Conservation (phyloP, 164 flowering plant genomes). For the Aristolochia contorta region DNA sequence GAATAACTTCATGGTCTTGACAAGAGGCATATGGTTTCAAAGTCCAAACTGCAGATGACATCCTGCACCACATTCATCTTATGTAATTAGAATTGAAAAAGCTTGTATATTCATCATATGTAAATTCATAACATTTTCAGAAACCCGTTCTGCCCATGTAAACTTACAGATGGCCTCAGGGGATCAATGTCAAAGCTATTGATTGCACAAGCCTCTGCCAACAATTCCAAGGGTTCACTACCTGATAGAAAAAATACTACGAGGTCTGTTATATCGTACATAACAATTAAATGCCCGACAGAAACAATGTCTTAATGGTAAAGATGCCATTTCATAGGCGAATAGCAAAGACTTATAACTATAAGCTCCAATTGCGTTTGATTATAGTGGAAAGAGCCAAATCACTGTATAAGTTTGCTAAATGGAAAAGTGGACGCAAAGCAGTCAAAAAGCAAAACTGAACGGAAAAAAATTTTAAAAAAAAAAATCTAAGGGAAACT, state of each 20-base stretch:
- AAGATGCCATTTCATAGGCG: no score
- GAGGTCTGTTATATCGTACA: no score
- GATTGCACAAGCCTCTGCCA: conserved; percentile 87
- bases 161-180: conserved; percentile 74
- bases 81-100: neutral
- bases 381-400: no score
- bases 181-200: conserved; percentile 79
- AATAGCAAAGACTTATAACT: no score
- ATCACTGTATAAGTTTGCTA: no score
- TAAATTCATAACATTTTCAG: conserved; percentile 1
- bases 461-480: no score
- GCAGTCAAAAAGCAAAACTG: no score
- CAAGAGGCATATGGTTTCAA: conserved; percentile 72
- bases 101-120: neutral
- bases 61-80: conserved; percentile 37
- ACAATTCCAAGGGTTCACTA: conserved; percentile 53
- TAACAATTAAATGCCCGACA: no score
- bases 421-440: no score
- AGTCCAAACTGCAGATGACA: conserved; percentile 79
- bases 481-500: no score
- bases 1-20: conserved; percentile 27
- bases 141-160: neutral
- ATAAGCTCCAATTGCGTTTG: no score
- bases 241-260: conserved; percentile 23
- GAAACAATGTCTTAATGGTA: no score